A percentile compares a stretch with the other conserved stretches of the same genome.
These are phyloP conservation scores for Entelexis paramagnoliae DNA, from an alignment of 1,139 yeast species.

Conservation along the genomic window DNA sequence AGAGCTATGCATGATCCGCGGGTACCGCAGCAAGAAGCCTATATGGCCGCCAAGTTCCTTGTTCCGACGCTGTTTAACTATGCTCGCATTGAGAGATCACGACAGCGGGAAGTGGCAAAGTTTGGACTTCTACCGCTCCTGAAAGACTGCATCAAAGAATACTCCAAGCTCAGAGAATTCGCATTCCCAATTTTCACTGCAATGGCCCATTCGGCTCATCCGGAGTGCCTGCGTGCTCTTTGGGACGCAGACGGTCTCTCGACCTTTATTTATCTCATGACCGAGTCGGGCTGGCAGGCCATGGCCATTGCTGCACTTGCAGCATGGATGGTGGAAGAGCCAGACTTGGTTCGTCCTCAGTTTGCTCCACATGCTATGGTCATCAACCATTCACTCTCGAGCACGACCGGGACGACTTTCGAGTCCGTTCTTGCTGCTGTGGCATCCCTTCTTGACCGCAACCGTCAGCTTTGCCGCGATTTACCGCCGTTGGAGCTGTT, in stretches of 20 bases:
- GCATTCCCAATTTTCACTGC: constrained; percentile 56
- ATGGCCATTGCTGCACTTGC: constrained; percentile 52
- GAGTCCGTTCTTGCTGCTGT: constrained; percentile 21
- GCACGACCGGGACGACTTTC: constrained; percentile 11
- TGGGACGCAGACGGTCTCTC: constrained; percentile 38
- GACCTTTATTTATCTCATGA: constrained; percentile 40
- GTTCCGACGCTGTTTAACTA: constrained; percentile 38
- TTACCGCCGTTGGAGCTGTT: constrained; percentile 17
- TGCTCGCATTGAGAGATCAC: constrained; percentile 46
- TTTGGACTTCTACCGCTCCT: constrained; percentile 47
- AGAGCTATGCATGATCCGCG: constrained; percentile 17
- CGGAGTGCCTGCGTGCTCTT: constrained; percentile 35
- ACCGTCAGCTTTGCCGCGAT: constrained; percentile 13
- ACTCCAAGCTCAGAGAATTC: constrained; percentile 49
- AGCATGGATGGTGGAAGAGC: constrained; percentile 32
- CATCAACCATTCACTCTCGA: constrained; percentile 8
- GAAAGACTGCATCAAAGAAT: constrained; percentile 38
- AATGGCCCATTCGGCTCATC: constrained; percentile 42
- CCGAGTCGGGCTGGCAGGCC: constrained; percentile 62
- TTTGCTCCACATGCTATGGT: constrained; percentile 10
- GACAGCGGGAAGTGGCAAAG: constrained; percentile 46
- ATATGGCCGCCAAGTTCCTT: constrained; percentile 22
- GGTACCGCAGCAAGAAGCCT: constrained; percentile 6
- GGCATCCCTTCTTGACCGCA: constrained; percentile 17
- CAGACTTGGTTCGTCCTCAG: constrained; percentile 25